Evolutionary conservation across 371 early-diverging fungal genomes (phyloP).

Genomic region (Mortierella sp.): DNA sequence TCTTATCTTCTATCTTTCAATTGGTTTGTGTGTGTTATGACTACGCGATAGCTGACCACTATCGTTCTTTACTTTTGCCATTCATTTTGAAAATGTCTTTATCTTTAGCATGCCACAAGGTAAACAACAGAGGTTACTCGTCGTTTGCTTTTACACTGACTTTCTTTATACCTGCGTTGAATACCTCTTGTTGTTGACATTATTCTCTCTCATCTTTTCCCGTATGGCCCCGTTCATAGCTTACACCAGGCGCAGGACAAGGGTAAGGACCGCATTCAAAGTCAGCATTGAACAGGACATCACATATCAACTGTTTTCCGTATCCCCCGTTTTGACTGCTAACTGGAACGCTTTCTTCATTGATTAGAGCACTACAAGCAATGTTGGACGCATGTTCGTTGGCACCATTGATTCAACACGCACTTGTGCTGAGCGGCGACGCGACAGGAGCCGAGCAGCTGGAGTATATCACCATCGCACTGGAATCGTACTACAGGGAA

Average conservation of each 20-base stretch:
- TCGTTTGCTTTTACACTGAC: no score
- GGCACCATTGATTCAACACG: constrained; percentile 19
- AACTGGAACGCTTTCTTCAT: neutral
- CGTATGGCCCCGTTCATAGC: neutral
- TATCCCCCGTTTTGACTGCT: neutral
- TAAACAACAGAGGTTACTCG: neutral
- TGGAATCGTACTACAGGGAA: constrained; percentile 7
- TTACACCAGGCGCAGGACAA: constrained; percentile 22
- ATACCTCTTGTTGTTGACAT: neutral
- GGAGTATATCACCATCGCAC: constrained; percentile 8
- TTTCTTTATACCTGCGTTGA: neutral
- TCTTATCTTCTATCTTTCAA: neutral
- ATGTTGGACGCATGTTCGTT: constrained; percentile 31
- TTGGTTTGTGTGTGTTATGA: no score
- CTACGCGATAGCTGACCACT: neutral
- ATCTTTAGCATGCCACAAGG: constrained; percentile 20
- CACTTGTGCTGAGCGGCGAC: neutral
- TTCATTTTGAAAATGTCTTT: no score
- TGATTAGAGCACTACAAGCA: constrained; percentile 18
- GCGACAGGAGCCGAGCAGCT: constrained; percentile 5
- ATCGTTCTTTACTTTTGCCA: neutral
- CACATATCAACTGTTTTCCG: no score
- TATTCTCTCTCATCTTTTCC: neutral
- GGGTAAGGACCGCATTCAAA: constrained; percentile 5
- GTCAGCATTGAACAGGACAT: neutral